phyloP scores from a whole-genome alignment of 2,329 filamentous ascomycete species.

The Trichoderma aggressivum region DNA sequence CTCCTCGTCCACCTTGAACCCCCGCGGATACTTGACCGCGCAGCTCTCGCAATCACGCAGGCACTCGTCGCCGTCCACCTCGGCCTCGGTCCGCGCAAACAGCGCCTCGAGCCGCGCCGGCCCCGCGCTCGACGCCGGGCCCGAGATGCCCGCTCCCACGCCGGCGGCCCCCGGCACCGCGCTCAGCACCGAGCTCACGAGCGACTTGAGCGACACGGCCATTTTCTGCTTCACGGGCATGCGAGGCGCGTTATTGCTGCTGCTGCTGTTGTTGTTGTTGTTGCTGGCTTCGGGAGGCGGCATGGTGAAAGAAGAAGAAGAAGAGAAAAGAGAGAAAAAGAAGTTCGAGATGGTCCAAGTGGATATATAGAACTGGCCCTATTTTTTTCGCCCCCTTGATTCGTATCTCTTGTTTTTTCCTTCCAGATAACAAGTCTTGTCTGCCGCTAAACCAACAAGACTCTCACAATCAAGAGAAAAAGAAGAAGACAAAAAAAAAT shows the following conservation, averaged over 20 bases:
- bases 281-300: background rate
- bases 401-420: background rate
- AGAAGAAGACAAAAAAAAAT: background rate
- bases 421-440: background rate
- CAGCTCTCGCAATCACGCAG: slow-evolving; percentile 82
- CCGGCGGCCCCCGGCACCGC: slow-evolving; percentile 5
- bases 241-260: slow-evolving; percentile 23
- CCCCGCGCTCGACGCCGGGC: slow-evolving; percentile 8
- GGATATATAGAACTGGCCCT: background rate
- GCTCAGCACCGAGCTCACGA: slow-evolving; percentile 31
- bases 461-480: background rate
- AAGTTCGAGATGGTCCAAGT: background rate
- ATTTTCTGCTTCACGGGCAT: slow-evolving; percentile 40
- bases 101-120: slow-evolving; percentile 44
- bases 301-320: slow-evolving; percentile 18
- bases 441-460: background rate
- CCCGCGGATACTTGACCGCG: slow-evolving; percentile 69
- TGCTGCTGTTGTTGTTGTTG: slow-evolving; percentile 20
- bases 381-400: background rate
- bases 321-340: background rate
- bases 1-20: slow-evolving; percentile 69
- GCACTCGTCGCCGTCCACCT: slow-evolving; percentile 83
- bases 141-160: background rate
- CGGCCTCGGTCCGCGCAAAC: slow-evolving; percentile 72
- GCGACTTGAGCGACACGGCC: slow-evolving; percentile 38